Conservation (phyloP, 805 yeast species). For the Danielozyma ontarioensis region DNA sequence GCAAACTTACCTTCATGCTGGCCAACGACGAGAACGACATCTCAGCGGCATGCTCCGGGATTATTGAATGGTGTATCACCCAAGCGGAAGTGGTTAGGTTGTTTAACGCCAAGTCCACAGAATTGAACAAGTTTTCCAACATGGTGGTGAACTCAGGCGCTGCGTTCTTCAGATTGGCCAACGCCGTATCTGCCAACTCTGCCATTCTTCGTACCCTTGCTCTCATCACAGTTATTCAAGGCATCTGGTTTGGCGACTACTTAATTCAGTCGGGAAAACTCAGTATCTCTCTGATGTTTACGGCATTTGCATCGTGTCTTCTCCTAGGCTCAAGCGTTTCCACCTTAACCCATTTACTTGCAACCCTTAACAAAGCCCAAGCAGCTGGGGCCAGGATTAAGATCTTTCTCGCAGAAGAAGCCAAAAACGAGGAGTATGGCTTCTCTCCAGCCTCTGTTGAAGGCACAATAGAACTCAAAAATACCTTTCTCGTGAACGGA, state of each 20-base stretch:
- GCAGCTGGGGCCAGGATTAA: slow-evolving; percentile 57
- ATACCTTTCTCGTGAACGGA: slow-evolving; percentile 7
- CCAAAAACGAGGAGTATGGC: neutral
- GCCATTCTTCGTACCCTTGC: slow-evolving; percentile 54
- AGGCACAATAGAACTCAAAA: slow-evolving; percentile 1
- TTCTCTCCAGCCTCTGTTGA: neutral
- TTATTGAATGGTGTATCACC: slow-evolving; percentile 65
- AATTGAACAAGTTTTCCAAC: slow-evolving; percentile 38
- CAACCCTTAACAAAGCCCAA: slow-evolving; percentile 63
- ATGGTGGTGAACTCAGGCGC: slow-evolving; percentile 32
- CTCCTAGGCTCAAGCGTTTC: slow-evolving; percentile 61
- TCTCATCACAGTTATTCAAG: slow-evolving; percentile 79
- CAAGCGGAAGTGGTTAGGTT: slow-evolving; percentile 58
- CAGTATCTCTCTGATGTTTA: slow-evolving; percentile 60
- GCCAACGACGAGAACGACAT: slow-evolving; percentile 53
- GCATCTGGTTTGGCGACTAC: slow-evolving; percentile 84
- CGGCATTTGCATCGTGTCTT: slow-evolving; percentile 80
- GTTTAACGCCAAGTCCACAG: slow-evolving; percentile 52
- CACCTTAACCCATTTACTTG: slow-evolving; percentile 50
- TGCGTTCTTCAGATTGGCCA: slow-evolving; percentile 39
- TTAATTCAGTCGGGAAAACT: slow-evolving; percentile 51
- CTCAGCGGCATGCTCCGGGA: slow-evolving; percentile 52
- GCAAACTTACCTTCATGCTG: slow-evolving; percentile 44
- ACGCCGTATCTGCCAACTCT: slow-evolving; percentile 49
- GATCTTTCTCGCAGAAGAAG: slow-evolving; percentile 24